Base-by-base conservation (phyloP, 495 filamentous ascomycete species). In the Penicillium taxi region DNA sequence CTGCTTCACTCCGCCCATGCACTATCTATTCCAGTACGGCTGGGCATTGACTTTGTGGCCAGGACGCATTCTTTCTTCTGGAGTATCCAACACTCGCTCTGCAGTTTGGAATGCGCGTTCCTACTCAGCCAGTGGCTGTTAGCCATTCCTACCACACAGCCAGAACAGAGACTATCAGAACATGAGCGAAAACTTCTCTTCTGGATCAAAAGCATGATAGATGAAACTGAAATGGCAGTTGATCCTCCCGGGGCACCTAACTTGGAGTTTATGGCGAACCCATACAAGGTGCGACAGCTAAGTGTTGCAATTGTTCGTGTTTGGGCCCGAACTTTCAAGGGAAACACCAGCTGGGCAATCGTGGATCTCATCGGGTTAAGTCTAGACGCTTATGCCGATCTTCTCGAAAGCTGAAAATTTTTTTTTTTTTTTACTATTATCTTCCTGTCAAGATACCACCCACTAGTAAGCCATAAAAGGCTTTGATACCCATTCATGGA, bases 171-270 rank as follows among this genome's bases (percentile, higher is more conserved):
- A 25, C 44, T 71, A 14, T 67, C 65, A 1, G 67, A 68, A 17
- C 65, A 86, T 35, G 82, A 86, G 53, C 65, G 65, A 34, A 76
- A 75, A 41, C 63, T 85, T 7, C 69, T 83, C 14, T 58, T 76
- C 26, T 81, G 74, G 67, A 69, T 86, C 24, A 75, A 79, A 35
- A 78, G 74, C 46, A 82, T 86, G 75, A 70, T 86, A 46, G 77
- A 82, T 50, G 82, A 86, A 64, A 85, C 82, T 6, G 78, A 82
- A 42, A 80, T 83, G 54, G 78, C 80, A 27, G 76, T 80, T 24
- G 60, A 64, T 48, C 60, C 60, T 6, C 55, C 59, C 5, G 65
- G 64, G 6, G 56, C 63, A 18, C 62, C 61, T 9, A 63, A 71
- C 22, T 30, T 62, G 29, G 64, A 68, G 0, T 69, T 71, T 41